These are phyloP conservation scores for Echinochloa phyllopogon DNA, from an alignment of 176 grass and related monocot species.

Conservation along the genomic window DNA sequence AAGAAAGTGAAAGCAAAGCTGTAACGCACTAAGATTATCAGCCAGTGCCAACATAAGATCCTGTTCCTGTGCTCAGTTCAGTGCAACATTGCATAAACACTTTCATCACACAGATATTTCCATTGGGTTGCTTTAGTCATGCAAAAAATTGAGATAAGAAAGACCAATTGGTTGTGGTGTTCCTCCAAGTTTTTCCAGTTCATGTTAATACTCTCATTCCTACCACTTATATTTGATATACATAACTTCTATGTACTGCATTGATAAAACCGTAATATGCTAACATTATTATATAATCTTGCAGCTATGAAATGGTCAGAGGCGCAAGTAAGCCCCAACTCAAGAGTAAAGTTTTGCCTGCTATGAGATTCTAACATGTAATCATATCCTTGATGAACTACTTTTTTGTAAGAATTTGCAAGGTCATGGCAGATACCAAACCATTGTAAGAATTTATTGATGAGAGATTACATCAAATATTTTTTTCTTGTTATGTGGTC, in stretches of 20 bases:
- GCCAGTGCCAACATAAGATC: background rate
- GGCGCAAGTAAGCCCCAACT: background rate
- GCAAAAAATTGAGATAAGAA: background rate
- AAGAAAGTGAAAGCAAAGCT: slow-evolving; percentile 25
- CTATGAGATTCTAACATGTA: background rate
- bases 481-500: too few species aligned
- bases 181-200: slow-evolving; percentile 1
- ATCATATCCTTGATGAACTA: background rate
- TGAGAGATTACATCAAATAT: too few species aligned
- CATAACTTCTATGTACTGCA: background rate
- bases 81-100: background rate
- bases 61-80: background rate
- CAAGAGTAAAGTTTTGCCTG: background rate
- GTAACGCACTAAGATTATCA: background rate
- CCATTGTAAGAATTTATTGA: too few species aligned
- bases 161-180: background rate
- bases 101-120: background rate
- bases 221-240: slow-evolving; percentile 1
- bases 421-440: background rate
- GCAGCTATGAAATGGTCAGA: background rate
- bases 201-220: background rate
- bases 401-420: background rate
- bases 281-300: background rate
- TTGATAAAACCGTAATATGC: background rate
- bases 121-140: background rate